A percentile compares a stretch with the other conserved stretches of the same genome.
Evolutionary conservation across 345 rosid genomes (phyloP).

Genomic region (Lepidium sativum): DNA sequence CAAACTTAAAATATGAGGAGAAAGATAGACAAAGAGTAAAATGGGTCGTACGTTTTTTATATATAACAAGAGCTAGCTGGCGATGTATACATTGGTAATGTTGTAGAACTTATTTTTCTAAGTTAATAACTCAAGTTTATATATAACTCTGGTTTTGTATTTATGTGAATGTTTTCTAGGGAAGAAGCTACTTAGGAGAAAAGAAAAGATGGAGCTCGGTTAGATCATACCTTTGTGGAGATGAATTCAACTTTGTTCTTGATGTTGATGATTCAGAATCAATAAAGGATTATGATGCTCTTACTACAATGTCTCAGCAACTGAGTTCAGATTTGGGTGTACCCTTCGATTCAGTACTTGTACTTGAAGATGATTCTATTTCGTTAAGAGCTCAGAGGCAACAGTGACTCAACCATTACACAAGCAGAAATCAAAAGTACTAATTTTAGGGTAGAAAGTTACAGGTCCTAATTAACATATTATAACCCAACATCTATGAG

Average conservation of each 20-base stretch:
- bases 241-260: slow-evolving; percentile 61
- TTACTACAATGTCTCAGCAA: slow-evolving; percentile 33
- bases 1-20: slow-evolving; percentile 3
- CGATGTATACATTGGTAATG: not conserved
- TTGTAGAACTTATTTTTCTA: not conserved
- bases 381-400: slow-evolving; percentile 25
- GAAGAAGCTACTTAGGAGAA: slow-evolving; percentile 36
- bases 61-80: not conserved
- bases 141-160: not conserved
- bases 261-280: slow-evolving; percentile 81
- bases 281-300: slow-evolving; percentile 46
- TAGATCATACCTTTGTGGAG: slow-evolving; percentile 63
- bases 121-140: no score
- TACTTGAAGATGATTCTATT: slow-evolving; percentile 42
- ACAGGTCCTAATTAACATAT: no score
- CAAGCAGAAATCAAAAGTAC: not conserved
- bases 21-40: slow-evolving; percentile 2
- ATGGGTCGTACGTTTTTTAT: slow-evolving; percentile 14
- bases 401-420: slow-evolving; percentile 24
- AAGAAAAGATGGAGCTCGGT: slow-evolving; percentile 62
- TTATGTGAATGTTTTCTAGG: slow-evolving; percentile 27
- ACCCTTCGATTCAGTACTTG: slow-evolving; percentile 49
- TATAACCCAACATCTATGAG: no score
- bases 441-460: no score
- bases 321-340: not conserved